Base-by-base conservation (phyloP, 805 yeast genomes). In the Ogataea zsoltii region DNA sequence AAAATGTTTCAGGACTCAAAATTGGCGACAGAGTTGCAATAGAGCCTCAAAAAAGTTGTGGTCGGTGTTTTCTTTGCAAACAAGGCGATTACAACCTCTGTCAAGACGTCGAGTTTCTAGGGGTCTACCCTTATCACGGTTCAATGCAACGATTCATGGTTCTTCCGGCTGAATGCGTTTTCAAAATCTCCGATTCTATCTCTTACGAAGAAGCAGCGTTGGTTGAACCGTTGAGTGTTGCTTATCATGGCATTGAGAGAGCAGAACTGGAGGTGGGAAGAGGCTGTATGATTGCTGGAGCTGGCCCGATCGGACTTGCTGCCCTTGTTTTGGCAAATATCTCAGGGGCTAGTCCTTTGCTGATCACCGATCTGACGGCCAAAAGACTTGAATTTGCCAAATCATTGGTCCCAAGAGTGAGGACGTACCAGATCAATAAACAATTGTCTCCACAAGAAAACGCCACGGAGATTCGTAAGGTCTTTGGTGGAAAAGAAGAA, bases 281-380 rank as follows among this genome's bases (percentile, higher is more conserved):
- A 50, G 76, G 78, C 18, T 69, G 67, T 11, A 57, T 74, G 37
- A 65, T 79, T 42, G 69, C 74, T 33, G 84, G 84, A 42, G 81
- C 82, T 14, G 83, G 83, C 17, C 83, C 83, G n/a, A 79, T 79
- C 52, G 83, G 83, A 13, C 61, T 78, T 26, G 69, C 75, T 33
- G 61, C 77, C 19, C 69, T 79, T 39, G 50, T 71, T 3, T 58
- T 76, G 38, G 80, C 80, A 10, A 66, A 70, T 28, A 81, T 80
- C 12, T 68, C 75, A 2, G 83, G 83, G 18, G 79, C 80, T 4
- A 66, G 74, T 26, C 82, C 82, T 25, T 50, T 79, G 14, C 72
- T 70, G 15, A 74, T 77, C 51, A 74, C 80, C 4, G 83, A 78
- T 57, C 58, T 78, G 33, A 65, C 70, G 41, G 62, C 61, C 17